A percentile compares a stretch with the other conserved stretches of the same genome.
Evolutionary conservation across 352 stramenopile species (phyloP).

Genomic region (Phytophthora melonis): DNA sequence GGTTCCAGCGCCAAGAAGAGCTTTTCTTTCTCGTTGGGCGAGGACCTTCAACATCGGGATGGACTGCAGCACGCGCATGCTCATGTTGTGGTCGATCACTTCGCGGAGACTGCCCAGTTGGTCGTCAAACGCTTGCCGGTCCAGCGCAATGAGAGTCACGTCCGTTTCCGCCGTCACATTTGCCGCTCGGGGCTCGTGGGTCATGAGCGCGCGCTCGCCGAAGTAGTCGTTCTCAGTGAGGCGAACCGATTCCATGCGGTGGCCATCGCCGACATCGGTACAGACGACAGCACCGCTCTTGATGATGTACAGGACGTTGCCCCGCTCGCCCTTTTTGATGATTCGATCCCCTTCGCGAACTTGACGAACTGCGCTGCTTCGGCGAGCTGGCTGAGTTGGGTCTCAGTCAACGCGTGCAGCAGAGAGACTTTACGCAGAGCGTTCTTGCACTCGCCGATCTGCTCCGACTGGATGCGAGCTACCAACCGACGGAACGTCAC

Average conservation of each 20-base stretch:
- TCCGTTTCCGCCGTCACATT: slow-evolving; percentile 89
- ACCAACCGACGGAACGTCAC: slow-evolving; percentile 89
- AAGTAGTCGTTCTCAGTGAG: slow-evolving; percentile 91
- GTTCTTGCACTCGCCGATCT: slow-evolving; percentile 73
- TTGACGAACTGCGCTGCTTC: slow-evolving; percentile 74
- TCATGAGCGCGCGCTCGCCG: slow-evolving; percentile 93
- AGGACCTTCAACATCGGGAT: slow-evolving; percentile 79
- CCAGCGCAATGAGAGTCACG: slow-evolving; percentile 84
- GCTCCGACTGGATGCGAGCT: slow-evolving; percentile 74
- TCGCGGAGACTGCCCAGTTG: slow-evolving; percentile 93
- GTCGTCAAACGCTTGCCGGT: slow-evolving; percentile 94
- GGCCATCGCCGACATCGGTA: slow-evolving; percentile 60
- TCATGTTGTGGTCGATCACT: slow-evolving; percentile 92
- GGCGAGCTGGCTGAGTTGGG: slow-evolving; percentile 66
- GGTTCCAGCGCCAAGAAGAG: slow-evolving; percentile 67
- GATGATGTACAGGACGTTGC: slow-evolving; percentile 90
- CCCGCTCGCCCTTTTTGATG: slow-evolving; percentile 83
- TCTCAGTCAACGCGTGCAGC: slow-evolving; percentile 63
- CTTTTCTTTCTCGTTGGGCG: slow-evolving; percentile 62
- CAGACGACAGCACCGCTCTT: slow-evolving; percentile 74
- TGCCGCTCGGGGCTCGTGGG: slow-evolving; percentile 86
- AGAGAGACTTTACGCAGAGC: slow-evolving; percentile 67
- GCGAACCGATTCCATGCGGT: slow-evolving; percentile 48
- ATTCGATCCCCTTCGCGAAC: slow-evolving; percentile 81
- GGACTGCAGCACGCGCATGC: slow-evolving; percentile 77